phyloP scores from a whole-genome alignment of 306 rosid genomes.

The Prunus campanulata region DNA sequence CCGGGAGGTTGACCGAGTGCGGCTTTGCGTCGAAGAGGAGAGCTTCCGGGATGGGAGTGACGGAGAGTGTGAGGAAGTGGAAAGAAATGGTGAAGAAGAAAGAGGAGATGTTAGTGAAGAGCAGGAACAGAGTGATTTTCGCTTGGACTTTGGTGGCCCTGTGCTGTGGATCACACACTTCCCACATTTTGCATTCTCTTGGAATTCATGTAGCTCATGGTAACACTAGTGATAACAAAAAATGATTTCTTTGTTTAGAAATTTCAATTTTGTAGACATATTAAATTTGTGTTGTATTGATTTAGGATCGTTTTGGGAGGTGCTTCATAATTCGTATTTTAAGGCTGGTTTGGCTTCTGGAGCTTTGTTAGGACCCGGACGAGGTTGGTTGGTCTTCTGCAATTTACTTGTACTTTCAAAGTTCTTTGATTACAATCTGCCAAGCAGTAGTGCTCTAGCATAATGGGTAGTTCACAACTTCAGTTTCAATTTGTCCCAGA shows the following conservation, averaged over 20 bases:
- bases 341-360: conserved; percentile 84
- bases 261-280: neutral
- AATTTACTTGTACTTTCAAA: neutral
- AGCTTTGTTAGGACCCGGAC: conserved; percentile 89
- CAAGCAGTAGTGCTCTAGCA: neutral
- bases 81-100: conserved; percentile 82
- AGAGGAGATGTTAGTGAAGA: conserved; percentile 57
- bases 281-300: neutral
- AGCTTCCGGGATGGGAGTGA: conserved; percentile 62
- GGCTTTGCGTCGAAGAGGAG: conserved; percentile 80
- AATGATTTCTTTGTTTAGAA: neutral
- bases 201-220: conserved; percentile 90
- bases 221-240: conserved; percentile 10
- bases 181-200: conserved; percentile 79
- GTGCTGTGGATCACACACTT: conserved; percentile 94
- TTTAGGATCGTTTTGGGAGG: conserved; percentile 58
- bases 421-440: neutral
- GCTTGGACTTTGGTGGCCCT: conserved; percentile 95
- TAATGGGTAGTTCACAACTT: neutral
- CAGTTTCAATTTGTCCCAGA: conserved; percentile 44
- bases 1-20: conserved; percentile 70
- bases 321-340: conserved; percentile 80
- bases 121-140: conserved; percentile 76
- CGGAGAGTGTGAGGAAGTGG: conserved; percentile 92
- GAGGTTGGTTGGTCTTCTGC: conserved; percentile 54